Evolutionary conservation across 805 yeast genomes (phyloP).

Genomic region (Candida tammaniensis): DNA sequence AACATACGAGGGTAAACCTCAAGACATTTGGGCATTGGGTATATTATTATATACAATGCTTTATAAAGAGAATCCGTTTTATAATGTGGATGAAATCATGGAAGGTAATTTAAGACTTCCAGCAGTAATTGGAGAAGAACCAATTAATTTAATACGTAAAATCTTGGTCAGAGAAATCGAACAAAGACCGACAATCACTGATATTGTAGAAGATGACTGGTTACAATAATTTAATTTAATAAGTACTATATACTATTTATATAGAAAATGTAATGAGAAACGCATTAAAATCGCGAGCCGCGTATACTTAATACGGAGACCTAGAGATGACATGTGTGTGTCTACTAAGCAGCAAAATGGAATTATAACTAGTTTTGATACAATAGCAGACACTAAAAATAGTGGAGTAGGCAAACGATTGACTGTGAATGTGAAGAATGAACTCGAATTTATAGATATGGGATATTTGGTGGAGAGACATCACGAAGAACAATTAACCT

Average conservation of each 20-base stretch:
- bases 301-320: too few relatives aligned
- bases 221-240: slow-evolving; percentile 8
- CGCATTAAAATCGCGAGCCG: too few relatives aligned
- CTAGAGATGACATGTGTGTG: too few relatives aligned
- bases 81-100: slow-evolving; percentile 92
- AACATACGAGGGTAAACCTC: slow-evolving; percentile 89
- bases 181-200: slow-evolving; percentile 70
- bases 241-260: background rate
- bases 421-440: slow-evolving; percentile 4
- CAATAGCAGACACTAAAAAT: slow-evolving; percentile 3
- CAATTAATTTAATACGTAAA: slow-evolving; percentile 56
- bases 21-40: slow-evolving; percentile 97
- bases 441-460: slow-evolving; percentile 7
- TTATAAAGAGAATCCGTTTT: slow-evolving; percentile 93
- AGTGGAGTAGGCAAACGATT: slow-evolving; percentile 4
- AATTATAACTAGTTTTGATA: slow-evolving; percentile 7
- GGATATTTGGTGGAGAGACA: slow-evolving; percentile 9
- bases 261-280: slow-evolving; percentile 1
- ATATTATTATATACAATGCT: slow-evolving; percentile 83
- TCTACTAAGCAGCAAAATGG: background rate
- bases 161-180: slow-evolving; percentile 69
- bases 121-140: slow-evolving; percentile 55
- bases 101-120: slow-evolving; percentile 84
- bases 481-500: slow-evolving; percentile 7
- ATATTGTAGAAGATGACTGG: slow-evolving; percentile 74